Base-by-base conservation (phyloP, 768 basidiomycete genomes). In the Chalciporus sphaerocephalus region DNA sequence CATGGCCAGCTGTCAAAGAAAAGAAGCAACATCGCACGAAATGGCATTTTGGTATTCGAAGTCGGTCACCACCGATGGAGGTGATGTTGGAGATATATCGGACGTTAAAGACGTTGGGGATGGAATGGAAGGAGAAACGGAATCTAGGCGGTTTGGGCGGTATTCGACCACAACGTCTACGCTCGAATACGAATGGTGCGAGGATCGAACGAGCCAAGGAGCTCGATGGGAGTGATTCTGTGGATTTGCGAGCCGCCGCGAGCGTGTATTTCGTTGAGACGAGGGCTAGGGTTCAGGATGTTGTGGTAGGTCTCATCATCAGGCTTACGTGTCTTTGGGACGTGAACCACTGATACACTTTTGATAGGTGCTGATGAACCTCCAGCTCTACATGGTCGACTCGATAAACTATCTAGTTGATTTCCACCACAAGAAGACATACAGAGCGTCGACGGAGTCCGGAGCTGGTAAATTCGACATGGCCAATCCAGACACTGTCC, bases 21-120 rank as follows among this genome's bases (percentile, higher is more conserved):
- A 81, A 83, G 71, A 87, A 84, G 61, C 78, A 81, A 44, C 81
- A 85, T 49, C 81, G 86, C 50, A 87, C 87, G 13, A 86, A 92
- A 52, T 98, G 96, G 96, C 96, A 99, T 64, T 99, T 97, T 59
- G 96, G 96, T 7, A 98, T 99, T 32, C 79, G 96, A 24, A 93
- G 90, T 55, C 77, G 94, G 48, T 87, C 84, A 47, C 91, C 93
- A 24, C 96, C 94, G 17, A 95, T 98, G 90, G 96, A 99, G 66
- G 95, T 99, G 18, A 97, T 99, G 94, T 70, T 96, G 20, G 95
- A 97, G 75, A 96, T 99, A 41, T 98, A 99, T 68, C 74, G 89
- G 50, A 96, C 94, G 34, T 70, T 99, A 40, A 86, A 87, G 68
- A 73, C 83, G 48, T 74, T 97, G 16, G 90, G 87, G 13, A 95